Evolutionary conservation across 169 alveolate species (phyloP).

Genomic region (Plasmodium knowlesi): DNA sequence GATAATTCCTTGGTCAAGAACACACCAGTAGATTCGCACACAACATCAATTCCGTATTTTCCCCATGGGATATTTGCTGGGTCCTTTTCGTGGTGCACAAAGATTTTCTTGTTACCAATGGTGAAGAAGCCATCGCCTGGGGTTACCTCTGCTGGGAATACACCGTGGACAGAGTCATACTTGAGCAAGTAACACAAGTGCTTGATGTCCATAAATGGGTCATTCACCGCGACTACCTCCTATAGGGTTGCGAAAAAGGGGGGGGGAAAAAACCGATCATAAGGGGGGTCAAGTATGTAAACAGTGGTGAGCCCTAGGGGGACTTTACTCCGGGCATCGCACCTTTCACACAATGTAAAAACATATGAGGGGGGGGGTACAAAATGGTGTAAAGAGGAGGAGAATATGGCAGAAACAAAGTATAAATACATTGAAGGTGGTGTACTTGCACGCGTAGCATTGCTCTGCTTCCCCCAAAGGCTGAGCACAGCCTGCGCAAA

Average conservation of each 20-base stretch:
- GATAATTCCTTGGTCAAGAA: constrained; percentile 96
- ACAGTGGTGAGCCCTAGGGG: neutral
- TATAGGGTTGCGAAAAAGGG: neutral
- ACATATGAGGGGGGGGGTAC: neutral
- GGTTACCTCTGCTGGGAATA: constrained; percentile 86
- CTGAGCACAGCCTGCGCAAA: neutral
- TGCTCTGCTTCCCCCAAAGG: neutral
- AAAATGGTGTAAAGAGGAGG: neutral
- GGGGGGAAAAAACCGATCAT: neutral
- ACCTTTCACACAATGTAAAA: neutral
- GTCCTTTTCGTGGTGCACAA: constrained; percentile 93
- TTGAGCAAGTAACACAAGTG: constrained; percentile 96
- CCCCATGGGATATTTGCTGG: constrained; percentile 99
- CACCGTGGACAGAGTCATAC: constrained; percentile 98
- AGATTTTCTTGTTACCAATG: constrained; percentile 89
- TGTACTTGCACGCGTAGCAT: neutral
- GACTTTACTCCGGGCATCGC: neutral
- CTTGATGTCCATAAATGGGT: constrained; percentile 96
- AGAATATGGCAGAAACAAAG: neutral
- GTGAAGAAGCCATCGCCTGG: constrained; percentile 87
- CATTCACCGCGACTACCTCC: constrained; percentile 97
- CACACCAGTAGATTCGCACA: constrained; percentile 99
- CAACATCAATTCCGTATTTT: constrained; percentile 94
- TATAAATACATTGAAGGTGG: neutral
- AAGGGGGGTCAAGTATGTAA: neutral